Evolutionary conservation across 108 stramenopile species (phyloP).

Genomic region (Skeletonema potamos): DNA sequence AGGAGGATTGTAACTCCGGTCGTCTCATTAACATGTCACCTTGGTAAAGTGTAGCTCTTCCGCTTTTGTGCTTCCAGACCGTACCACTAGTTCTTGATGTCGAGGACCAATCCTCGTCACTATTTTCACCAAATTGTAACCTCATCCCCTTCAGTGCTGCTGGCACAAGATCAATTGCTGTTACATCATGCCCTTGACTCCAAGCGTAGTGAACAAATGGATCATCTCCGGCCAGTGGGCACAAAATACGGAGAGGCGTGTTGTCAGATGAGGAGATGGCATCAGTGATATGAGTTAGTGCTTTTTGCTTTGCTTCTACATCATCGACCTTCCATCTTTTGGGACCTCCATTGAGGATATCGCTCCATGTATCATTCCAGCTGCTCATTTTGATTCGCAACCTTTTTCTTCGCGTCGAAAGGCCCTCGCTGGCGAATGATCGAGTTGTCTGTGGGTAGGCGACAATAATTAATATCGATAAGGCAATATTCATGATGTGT

Average conservation of each 20-base stretch:
- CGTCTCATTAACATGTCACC: constrained; percentile 48
- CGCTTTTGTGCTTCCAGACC: constrained; percentile 51
- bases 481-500: too few relatives aligned
- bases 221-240: constrained; percentile 65
- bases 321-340: constrained; percentile 52
- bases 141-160: constrained; percentile 52
- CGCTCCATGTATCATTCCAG: constrained; percentile 51
- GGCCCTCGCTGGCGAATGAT: not conserved
- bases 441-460: not conserved
- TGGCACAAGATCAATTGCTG: constrained; percentile 60
- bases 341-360: constrained; percentile 53
- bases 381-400: not conserved
- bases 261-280: not conserved
- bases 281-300: constrained; percentile 34
- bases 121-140: constrained; percentile 28
- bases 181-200: constrained; percentile 49
- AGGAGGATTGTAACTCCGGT: constrained; percentile 28
- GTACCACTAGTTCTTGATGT: not conserved
- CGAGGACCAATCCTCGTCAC: constrained; percentile 25
- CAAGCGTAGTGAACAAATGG: constrained; percentile 47
- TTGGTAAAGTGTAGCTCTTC: constrained; percentile 48
- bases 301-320: constrained; percentile 37
- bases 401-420: not conserved
- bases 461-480: not conserved
- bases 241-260: constrained; percentile 34